Evolutionary conservation across 257 asterid species (phyloP), one percentile per base, ranked within the genome.

Genomic region (Verbascum thapsus): DNA sequence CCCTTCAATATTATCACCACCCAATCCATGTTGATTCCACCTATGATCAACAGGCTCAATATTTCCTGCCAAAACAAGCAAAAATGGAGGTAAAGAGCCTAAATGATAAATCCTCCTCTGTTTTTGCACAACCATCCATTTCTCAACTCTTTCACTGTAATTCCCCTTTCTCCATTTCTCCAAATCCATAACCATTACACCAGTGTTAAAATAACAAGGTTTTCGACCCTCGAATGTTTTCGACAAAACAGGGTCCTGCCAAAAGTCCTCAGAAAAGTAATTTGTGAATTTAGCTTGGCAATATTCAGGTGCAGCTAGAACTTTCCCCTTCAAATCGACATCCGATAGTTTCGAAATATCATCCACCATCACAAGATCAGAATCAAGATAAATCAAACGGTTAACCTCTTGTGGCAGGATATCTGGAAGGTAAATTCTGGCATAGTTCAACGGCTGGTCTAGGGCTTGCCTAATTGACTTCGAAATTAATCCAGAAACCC

Each of bases 11-110:
- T 82, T 87, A 60, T 87, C 95, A 10, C 92, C 95, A 1, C 95
- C 95, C 52, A 87, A 45, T 35, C 95, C 95, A 43, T 87, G 92
- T 61, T 84, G 95, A 40, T 87, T 87, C 95, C 95, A 84, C 42
- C 88, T 70, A 49, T 84, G 95, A 69, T 84, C 90, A 23, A 87
- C 76, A 0, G 81, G 78, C 73, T 74, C 74, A 4, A 87, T 80
- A 1, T 85, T 81, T 5, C 95, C 90, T 0, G 88, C 92, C 35
- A 84, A 64, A 10, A 84, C 92, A 4, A 87, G 86, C 78, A 87
- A 69, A 18, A 80, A 80, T 0, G 94, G 94, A 2, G 94, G 95
- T 78, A 87, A 52, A 8, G 95, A 87, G 0, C 94, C 95, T 55
- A 87, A 57, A 5, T 79, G 88, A 58, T 85, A 87, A 20, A 87